Percentiles rank a stretch among this genome's conserved stretches.
Evolutionary conservation across 148 eudicot species (phyloP).

Genomic region (Pharnaceum exiguum): DNA sequence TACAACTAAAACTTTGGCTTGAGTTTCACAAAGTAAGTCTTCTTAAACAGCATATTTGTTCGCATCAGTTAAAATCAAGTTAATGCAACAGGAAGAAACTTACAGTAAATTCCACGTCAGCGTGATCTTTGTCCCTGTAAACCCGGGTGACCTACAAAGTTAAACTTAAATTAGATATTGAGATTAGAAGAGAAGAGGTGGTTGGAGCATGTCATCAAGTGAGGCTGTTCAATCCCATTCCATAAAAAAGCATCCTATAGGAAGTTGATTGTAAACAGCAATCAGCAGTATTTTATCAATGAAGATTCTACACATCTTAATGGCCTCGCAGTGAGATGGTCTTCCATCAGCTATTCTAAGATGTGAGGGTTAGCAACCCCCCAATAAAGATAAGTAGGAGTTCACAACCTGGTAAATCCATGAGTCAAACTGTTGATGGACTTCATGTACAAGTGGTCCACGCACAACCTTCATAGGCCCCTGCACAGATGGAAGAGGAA

Average conservation of each 20-base stretch:
- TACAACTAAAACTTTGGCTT: constrained; percentile 4
- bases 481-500: constrained; percentile 19
- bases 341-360: not conserved
- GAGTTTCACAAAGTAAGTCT: not conserved
- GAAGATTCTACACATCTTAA: not conserved
- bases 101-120: constrained; percentile 83
- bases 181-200: not conserved
- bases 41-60: not conserved
- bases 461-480: constrained; percentile 53
- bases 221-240: too few species aligned
- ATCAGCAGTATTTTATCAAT: too few species aligned
- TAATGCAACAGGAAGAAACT: constrained; percentile 6
- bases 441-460: constrained; percentile 77
- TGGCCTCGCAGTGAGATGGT: not conserved
- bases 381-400: not conserved
- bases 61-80: not conserved
- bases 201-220: not conserved
- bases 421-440: constrained; percentile 66
- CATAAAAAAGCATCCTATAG: too few species aligned
- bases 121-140: constrained; percentile 78
- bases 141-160: constrained; percentile 51
- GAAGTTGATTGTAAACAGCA: too few species aligned
- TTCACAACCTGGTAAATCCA: constrained; percentile 75
- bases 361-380: not conserved
- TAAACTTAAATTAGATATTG: not conserved